These are phyloP conservation scores for Penicillium salamii DNA, from an alignment of 495 filamentous ascomycete genomes.

Conservation along the genomic window DNA sequence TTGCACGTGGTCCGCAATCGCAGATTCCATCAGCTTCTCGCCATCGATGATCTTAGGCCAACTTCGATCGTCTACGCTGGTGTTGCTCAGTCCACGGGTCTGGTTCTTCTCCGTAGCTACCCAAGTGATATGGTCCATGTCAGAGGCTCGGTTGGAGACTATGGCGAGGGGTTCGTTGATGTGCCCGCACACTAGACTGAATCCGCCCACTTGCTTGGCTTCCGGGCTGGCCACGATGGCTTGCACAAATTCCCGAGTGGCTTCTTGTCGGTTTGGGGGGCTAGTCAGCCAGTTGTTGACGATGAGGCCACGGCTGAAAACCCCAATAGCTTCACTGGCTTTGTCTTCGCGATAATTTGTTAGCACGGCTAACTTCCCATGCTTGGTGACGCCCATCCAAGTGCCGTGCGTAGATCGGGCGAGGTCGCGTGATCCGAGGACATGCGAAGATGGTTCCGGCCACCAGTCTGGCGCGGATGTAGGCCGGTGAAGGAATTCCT, in stretches of 20 bases:
- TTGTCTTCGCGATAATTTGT: constrained; percentile 85
- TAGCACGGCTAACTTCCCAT: constrained; percentile 82
- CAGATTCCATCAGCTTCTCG: constrained; percentile 45
- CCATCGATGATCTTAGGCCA: constrained; percentile 83
- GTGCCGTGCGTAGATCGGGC: constrained; percentile 70
- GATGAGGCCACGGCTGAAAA: constrained; percentile 75
- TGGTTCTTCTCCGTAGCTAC: constrained; percentile 61
- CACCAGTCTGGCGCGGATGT: constrained; percentile 85
- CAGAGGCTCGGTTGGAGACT: constrained; percentile 79
- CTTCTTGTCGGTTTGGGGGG: constrained; percentile 22
- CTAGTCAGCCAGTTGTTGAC: constrained; percentile 80
- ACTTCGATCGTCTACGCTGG: constrained; percentile 63
- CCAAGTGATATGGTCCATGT: constrained; percentile 58
- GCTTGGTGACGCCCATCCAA: constrained; percentile 86
- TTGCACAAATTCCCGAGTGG: constrained; percentile 64
- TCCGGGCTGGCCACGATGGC: constrained; percentile 53
- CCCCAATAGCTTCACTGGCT: constrained; percentile 50
- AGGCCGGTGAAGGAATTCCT: constrained; percentile 87
- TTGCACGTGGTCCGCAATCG: constrained; percentile 46
- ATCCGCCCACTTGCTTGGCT: constrained; percentile 73
- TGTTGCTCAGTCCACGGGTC: constrained; percentile 83
- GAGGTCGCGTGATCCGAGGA: constrained; percentile 69
- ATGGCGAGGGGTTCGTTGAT: constrained; percentile 77
- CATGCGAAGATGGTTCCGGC: constrained; percentile 56
- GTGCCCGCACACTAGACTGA: constrained; percentile 85